Evolutionary conservation across 306 rosid species (phyloP), one percentile per base, ranked within the genome.

Genomic region (Fragaria nilgerrensis): DNA sequence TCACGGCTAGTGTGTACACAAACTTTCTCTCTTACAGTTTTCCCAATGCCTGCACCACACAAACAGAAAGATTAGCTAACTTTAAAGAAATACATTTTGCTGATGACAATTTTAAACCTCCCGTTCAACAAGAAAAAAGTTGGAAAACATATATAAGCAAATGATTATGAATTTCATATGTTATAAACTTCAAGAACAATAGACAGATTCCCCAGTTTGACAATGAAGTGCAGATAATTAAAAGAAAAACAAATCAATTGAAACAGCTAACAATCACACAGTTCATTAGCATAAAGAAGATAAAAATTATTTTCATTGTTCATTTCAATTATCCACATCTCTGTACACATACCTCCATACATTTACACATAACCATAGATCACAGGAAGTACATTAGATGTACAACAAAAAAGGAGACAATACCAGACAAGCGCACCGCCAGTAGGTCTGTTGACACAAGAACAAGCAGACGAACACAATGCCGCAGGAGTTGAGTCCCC

Each of bases 1-100:
- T 96, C 99, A 77, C 99, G 99, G 89, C 99, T 96, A 41, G 99
- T 96, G 84, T 96, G 99, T 45, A 96, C 97, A 85, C 99, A 96
- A 80, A 96, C 99, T 86, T 96, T 96, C 85, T 96, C 99, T 88
- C 87, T 93, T 80, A 96, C 93, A 3, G 99, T 96, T 86, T 91
- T 96, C 73, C 99, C 99, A 65, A 96, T 88, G 86, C 99, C 99
- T 96, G 72, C 77, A 85, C 68, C 84, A 79, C 70, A 73, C 55
- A 82, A 83, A 80, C 68, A 69, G 72, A 23, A 78, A 25, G 5
- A 71, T 66, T 19, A 63, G 83, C 75, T 73, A 79, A 80, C 43
- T 39, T 22, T 12, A 41, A 29, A 70, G 63, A 81, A 53, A 50
- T 27, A 48, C 39, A 68, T 5, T 34, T 44, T 7, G 14, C 15